Conservation (phyloP, 441 rosid species). For the Populus trichocarpa region DNA sequence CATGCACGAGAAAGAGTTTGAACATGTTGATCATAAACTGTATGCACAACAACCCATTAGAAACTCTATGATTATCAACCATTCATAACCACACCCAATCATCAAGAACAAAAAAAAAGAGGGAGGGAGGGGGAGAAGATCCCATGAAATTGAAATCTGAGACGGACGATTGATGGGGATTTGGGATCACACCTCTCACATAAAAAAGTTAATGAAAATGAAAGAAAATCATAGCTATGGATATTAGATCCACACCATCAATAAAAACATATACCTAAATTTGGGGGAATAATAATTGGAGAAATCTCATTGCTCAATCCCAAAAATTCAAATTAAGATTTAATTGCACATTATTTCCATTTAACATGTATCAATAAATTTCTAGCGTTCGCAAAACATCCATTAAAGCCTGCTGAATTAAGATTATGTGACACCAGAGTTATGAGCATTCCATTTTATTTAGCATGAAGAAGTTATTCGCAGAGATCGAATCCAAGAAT, state of each 20-base stretch:
- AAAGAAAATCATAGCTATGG: neutral
- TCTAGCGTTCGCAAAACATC: neutral
- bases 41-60: neutral
- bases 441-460: neutral
- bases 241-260: neutral
- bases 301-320: neutral
- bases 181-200: neutral
- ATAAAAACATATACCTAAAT: neutral
- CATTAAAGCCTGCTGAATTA: neutral
- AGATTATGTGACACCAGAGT: neutral
- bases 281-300: neutral
- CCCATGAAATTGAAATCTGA: neutral
- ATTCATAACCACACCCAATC: neutral
- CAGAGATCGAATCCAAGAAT: neutral
- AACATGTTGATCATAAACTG: neutral
- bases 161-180: neutral
- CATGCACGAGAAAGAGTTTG: neutral
- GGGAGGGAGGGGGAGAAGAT: neutral
- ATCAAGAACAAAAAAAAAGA: neutral
- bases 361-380: neutral
- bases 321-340: neutral
- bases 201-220: neutral
- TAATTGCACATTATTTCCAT: neutral
- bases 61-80: too few relatives aligned
- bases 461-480: neutral